phyloP scores from a whole-genome alignment of 768 basidiomycete species.

The Tricholomella constricta region DNA sequence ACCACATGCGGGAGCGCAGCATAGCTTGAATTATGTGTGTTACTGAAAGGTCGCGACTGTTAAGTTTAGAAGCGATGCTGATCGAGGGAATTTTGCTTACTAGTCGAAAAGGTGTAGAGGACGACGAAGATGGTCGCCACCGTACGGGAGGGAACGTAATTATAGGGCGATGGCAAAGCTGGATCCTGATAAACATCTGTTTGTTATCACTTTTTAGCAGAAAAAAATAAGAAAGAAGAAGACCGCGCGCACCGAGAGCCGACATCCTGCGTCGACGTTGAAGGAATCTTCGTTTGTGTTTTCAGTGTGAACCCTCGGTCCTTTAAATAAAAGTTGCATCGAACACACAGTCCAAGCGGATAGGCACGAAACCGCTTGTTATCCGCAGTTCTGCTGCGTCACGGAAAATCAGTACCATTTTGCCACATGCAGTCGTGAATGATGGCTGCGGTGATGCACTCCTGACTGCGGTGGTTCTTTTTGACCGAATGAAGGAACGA shows the following conservation, averaged over 20 bases:
- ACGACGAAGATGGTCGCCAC: slow-evolving; percentile 40
- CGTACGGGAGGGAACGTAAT: slow-evolving; percentile 41
- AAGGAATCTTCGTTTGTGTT: too few species aligned
- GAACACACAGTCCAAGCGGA: too few species aligned
- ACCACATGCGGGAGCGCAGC: slow-evolving; percentile 50
- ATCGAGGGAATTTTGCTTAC: slow-evolving; percentile 21
- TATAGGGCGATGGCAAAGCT: slow-evolving; percentile 24
- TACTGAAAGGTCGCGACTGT: slow-evolving; percentile 28
- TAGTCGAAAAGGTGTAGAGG: slow-evolving; percentile 40
- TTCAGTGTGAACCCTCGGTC: too few species aligned
- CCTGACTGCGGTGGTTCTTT: too few species aligned
- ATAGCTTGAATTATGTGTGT: slow-evolving; percentile 48
- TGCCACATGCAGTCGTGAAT: too few species aligned
- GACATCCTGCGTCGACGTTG: neutral
- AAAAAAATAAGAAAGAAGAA: neutral
- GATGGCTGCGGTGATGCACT: too few species aligned
- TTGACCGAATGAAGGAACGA: too few species aligned
- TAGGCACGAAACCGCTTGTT: too few species aligned
- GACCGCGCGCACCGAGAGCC: neutral
- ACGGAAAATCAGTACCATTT: too few species aligned
- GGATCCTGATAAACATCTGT: neutral
- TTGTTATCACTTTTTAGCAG: neutral
- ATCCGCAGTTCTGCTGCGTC: too few species aligned
- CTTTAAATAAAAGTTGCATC: too few species aligned
- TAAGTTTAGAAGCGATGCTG: neutral